These are phyloP conservation scores for Colletotrichum horii DNA, from an alignment of 2,329 filamentous ascomycete genomes.

Conservation along the genomic window DNA sequence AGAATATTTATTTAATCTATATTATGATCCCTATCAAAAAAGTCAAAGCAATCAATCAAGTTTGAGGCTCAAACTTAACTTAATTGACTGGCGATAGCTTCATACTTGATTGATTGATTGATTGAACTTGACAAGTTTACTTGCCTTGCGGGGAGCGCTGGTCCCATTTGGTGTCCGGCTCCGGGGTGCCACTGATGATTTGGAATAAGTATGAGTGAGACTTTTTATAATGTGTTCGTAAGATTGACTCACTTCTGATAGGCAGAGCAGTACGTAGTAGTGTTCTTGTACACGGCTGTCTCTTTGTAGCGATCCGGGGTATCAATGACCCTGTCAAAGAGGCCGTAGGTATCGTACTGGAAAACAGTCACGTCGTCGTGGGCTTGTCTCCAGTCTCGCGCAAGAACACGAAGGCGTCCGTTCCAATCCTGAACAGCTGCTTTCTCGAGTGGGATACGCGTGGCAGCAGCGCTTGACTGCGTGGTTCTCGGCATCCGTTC, in stretches of 20 bases:
- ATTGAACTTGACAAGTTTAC: too few relatives aligned
- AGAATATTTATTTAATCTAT: too few relatives aligned
- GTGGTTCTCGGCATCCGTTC: conserved; percentile 26
- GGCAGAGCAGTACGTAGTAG: background rate
- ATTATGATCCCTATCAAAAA: too few relatives aligned
- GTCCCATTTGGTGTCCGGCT: background rate
- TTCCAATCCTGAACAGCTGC: conserved; percentile 1
- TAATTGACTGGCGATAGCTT: too few relatives aligned
- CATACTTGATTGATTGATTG: too few relatives aligned
- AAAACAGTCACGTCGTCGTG: background rate
- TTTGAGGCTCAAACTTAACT: too few relatives aligned
- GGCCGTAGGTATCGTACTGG: background rate
- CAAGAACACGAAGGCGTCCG: background rate
- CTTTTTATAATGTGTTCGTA: too few relatives aligned
- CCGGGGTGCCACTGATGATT: background rate
- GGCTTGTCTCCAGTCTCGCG: background rate
- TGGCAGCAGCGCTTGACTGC: background rate
- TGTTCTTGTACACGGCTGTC: background rate
- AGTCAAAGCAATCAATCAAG: too few relatives aligned
- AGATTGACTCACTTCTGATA: background rate
- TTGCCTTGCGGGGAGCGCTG: too few relatives aligned
- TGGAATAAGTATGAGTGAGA: background rate
- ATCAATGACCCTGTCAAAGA: background rate
- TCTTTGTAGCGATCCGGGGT: background rate
- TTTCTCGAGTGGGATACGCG: background rate